A percentile compares a stretch with the other conserved stretches of the same genome.
Conservation (phyloP, 202 grass and related monocot genomes). For the Digitaria exilis region DNA sequence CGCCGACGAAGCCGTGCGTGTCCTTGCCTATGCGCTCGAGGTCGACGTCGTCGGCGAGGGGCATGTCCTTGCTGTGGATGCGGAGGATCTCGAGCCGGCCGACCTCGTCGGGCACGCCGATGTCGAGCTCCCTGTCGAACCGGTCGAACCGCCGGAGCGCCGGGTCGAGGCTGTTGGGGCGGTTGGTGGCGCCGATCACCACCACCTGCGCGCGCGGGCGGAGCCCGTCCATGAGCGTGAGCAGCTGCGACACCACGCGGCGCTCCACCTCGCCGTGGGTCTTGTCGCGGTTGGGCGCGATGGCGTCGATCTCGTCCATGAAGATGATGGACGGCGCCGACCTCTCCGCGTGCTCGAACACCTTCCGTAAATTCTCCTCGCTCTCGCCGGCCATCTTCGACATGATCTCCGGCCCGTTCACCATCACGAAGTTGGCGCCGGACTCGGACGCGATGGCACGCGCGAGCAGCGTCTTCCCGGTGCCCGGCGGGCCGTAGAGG, state of each 20-base stretch:
- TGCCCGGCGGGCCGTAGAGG: conserved; percentile 46
- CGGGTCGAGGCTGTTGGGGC: conserved; percentile 44
- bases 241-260: conserved; percentile 42
- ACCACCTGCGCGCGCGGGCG: conserved; percentile 28
- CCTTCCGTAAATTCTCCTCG: conserved; percentile 28
- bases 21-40: conserved; percentile 33
- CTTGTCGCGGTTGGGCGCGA: conserved; percentile 46
- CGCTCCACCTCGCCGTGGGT: conserved; percentile 44
- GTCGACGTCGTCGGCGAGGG: conserved; percentile 28
- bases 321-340: conserved; percentile 38
- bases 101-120: conserved; percentile 45
- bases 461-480: conserved; percentile 52
- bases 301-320: conserved; percentile 54
- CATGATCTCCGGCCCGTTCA: conserved; percentile 52
- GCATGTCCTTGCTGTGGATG: conserved; percentile 48
- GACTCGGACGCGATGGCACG: conserved; percentile 44
- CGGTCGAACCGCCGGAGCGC: conserved; percentile 44
- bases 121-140: conserved; percentile 48
- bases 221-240: conserved; percentile 53
- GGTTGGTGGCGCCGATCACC: conserved; percentile 51
- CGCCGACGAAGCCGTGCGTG: conserved; percentile 35
- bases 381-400: conserved; percentile 38
- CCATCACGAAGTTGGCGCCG: conserved; percentile 38
- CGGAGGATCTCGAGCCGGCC: conserved; percentile 51
- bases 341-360: conserved; percentile 36